A percentile compares a stretch with the other conserved stretches of the same genome.
These are phyloP conservation scores for Ceriops tagal DNA, from an alignment of 345 rosid species.

Conservation along the genomic window DNA sequence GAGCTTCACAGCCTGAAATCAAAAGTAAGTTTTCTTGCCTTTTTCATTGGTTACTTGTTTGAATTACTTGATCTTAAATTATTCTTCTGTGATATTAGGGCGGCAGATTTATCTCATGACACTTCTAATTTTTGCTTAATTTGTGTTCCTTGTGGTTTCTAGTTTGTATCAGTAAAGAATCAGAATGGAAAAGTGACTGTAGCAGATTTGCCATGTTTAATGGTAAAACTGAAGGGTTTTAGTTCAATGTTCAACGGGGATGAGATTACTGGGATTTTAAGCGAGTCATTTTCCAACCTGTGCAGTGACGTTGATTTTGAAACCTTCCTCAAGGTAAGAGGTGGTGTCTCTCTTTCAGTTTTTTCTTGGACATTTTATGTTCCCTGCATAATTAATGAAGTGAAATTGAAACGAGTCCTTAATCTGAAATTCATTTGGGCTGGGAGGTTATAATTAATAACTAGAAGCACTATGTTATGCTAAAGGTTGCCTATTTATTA, in stretches of 20 bases:
- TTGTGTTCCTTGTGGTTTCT: constrained; percentile 15
- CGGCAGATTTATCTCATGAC: neutral
- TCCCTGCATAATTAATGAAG: neutral
- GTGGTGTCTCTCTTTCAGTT: constrained; percentile 6
- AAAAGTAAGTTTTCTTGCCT: constrained; percentile 45
- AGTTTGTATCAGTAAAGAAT: constrained; percentile 60
- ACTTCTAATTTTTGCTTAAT: neutral
- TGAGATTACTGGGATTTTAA: constrained; percentile 49
- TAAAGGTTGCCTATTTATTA: constrained; percentile 10
- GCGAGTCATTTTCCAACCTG: constrained; percentile 37
- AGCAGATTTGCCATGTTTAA: constrained; percentile 54
- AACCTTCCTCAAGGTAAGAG: constrained; percentile 69
- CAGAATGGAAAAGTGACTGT: constrained; percentile 55
- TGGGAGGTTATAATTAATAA: neutral
- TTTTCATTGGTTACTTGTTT: constrained; percentile 6
- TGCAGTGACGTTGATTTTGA: constrained; percentile 60
- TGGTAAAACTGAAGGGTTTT: constrained; percentile 62
- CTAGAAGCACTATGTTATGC: neutral
- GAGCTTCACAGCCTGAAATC: constrained; percentile 83
- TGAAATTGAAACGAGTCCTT: neutral
- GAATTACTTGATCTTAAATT: neutral
- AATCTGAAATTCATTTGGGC: neutral
- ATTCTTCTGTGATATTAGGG: neutral
- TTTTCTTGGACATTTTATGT: neutral
- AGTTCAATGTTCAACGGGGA: constrained; percentile 55